Percentiles rank a stretch among this genome's conserved stretches.
Conservation (phyloP, 495 filamentous ascomycete species). For the Clohesyomyces aquaticus region DNA sequence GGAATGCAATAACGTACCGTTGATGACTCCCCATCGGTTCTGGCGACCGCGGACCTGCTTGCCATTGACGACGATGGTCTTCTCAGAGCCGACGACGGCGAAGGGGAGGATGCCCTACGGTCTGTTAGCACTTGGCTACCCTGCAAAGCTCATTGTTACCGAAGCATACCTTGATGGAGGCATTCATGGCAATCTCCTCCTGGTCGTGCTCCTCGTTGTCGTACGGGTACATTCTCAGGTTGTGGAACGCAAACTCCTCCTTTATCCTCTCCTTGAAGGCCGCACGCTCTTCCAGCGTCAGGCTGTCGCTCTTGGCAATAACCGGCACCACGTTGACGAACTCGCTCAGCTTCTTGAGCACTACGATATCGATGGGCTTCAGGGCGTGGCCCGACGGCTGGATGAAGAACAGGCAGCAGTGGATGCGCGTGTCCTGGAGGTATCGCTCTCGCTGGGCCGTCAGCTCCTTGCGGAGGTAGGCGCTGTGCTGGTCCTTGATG, state of each 20-base stretch:
- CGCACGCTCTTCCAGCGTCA: conserved; percentile 92
- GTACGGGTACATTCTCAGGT: conserved; percentile 99
- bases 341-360: conserved; percentile 97
- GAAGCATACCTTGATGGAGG: conserved; percentile 89
- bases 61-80: conserved; percentile 94
- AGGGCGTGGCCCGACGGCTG: conserved; percentile 95
- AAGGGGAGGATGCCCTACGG: conserved; percentile 89
- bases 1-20: conserved; percentile 49
- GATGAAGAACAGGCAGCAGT: conserved; percentile 99
- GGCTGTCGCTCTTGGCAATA: conserved; percentile 95
- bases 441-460: conserved; percentile 99
- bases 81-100: conserved; percentile 96
- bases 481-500: conserved; percentile 99
- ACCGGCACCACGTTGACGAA: conserved; percentile 99
- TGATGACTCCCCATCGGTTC: conserved; percentile 99
- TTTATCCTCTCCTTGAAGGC: conserved; percentile 98
- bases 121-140: conserved; percentile 11
- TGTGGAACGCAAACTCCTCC: conserved; percentile 99
- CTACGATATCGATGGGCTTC: conserved; percentile 99
- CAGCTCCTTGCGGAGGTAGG: conserved; percentile 98
- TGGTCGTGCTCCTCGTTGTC: conserved; percentile 98
- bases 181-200: conserved; percentile 92
- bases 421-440: conserved; percentile 97
- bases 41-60: conserved; percentile 97
- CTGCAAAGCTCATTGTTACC: no score